Evolutionary conservation across 441 rosid species (phyloP), one percentile per base, ranked within the genome.

Genomic region (Mallotus japonicus): DNA sequence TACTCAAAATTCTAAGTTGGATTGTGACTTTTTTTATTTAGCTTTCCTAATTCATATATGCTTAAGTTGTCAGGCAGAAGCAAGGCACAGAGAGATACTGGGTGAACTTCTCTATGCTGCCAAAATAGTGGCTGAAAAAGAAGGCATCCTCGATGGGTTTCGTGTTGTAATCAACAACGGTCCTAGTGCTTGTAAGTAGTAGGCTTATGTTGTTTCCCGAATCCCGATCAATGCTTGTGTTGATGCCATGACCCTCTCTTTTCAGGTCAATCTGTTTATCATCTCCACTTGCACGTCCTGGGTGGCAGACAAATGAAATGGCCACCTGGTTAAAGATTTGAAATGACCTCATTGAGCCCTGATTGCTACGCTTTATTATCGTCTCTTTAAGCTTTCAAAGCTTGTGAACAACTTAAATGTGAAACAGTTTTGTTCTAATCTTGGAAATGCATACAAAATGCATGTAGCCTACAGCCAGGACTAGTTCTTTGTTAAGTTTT

Each of bases 141-240:
- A 95, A 82, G 97, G 97, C 22, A 88, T 91, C 75, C 64, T 81
- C 0, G 91, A 92, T 6, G 93, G 97, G 19, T 95, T 91, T 72
- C 96, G 97, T 53, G 89, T 91, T 65, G 99, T 92, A 50, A 88
- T 95, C 81, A 92, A 95, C 88, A 90, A 81, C 40, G 99, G 97
- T 44, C 88, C 85, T 11, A 74, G 54, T 70, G 99, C 87, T 63
- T 88, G 97, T 91, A 86, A 88, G 96, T 83, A 63, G 47, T 72
- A 60, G 32, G 32, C 32, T 28, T 28, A 2, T 28, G 32, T 28
- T 28, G 32, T 28, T 28, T 28, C 32, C 32, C 17, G 47, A 47
- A 1, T 28, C 32, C 32, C 17, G 47, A 47, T 19, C 19, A 19
- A 19, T 55, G 44, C 9, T 73, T 20, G 16, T 67, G 57, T 42